Base-by-base conservation (phyloP, 345 rosid species). In the Eucalyptus regnans region DNA sequence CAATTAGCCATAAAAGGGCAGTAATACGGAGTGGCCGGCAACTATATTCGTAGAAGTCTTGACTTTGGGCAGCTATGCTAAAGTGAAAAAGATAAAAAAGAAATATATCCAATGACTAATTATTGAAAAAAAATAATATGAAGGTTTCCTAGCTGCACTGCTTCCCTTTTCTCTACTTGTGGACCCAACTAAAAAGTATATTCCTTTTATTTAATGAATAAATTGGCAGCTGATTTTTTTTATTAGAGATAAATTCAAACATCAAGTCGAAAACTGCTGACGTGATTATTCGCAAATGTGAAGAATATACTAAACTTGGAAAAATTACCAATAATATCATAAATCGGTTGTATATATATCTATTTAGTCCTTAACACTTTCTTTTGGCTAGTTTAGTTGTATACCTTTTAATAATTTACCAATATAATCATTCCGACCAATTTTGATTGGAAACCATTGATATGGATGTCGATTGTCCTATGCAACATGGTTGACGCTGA, bases 321-420 rank as follows among this genome's bases (percentile, higher is more conserved):
- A 29, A 62, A 62, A 62, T 56, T 56, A 23, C 62, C 62, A 56
- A 62, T 27, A 62, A 62, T 12, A 27, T 62, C 33, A 27, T 27
- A 62, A 1, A 0, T 12, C 0, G 4, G n/a, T 62, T 12, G 31
- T 62, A 27, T 62, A 12, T 0, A 62, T 27, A 6, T 27, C 4
- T 25, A 60, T 60, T 27, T 1, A 27, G 31, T 27, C 68, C 4
- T 27, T 25, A 60, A 60, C 7, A 25, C 7, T 60, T 60, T 27
- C 14, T 25, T 60, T 25, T 60, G 8, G 14, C 15, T 1, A 60
- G 0, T 60, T 60, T 60, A 60, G 68, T 60, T 4, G 0, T 60
- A 0, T 5, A 60, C 7, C 4, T 52, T 52, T 52, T 52, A 52
- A 18, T 18, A 52, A 56, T 56, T 56, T 56, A 2, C 29, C 0